phyloP scores from a whole-genome alignment of 2,329 filamentous ascomycete genomes.

The Sphaerulina vaccinii region DNA sequence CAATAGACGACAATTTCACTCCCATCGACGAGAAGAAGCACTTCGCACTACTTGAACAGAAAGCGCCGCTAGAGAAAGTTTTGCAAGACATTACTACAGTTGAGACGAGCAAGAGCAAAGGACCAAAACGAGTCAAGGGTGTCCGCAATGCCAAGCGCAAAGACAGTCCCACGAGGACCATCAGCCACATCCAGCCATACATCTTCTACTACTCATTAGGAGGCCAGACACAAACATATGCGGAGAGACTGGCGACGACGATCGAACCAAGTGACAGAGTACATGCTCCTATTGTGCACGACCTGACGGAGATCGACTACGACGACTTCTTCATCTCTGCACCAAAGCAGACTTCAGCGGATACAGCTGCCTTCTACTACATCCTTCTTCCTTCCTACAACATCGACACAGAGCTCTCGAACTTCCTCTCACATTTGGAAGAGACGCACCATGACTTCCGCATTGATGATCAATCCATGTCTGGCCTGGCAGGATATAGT shows the following conservation, averaged over 20 bases:
- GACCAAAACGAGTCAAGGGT: slow-evolving; percentile 35
- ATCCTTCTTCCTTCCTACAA: slow-evolving; percentile 89
- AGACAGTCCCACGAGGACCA: slow-evolving; percentile 3
- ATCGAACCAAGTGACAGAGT: slow-evolving; percentile 43
- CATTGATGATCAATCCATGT: slow-evolving; percentile 84
- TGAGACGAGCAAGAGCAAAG: slow-evolving; percentile 18
- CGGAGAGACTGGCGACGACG: slow-evolving; percentile 61
- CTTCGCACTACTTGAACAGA: not conserved
- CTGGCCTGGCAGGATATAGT: slow-evolving; percentile 75
- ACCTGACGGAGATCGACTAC: slow-evolving; percentile 83
- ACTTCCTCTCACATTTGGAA: slow-evolving; percentile 78
- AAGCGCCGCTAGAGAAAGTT: not conserved
- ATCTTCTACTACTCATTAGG: slow-evolving; percentile 91
- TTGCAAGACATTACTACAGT: not conserved
- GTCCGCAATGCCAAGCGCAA: slow-evolving; percentile 27
- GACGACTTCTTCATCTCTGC: slow-evolving; percentile 86
- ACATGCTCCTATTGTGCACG: slow-evolving; percentile 64
- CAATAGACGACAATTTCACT: slow-evolving; percentile 25
- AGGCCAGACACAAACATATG: slow-evolving; percentile 74
- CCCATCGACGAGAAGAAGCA: slow-evolving; percentile 28
- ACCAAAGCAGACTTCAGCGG: slow-evolving; percentile 64
- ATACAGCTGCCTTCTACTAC: slow-evolving; percentile 70
- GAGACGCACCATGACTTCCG: slow-evolving; percentile 97
- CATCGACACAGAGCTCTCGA: slow-evolving; percentile 87
- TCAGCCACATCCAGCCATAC: slow-evolving; percentile 60